A percentile compares a stretch with the other conserved stretches of the same genome.
Evolutionary conservation across 495 filamentous ascomycete species (phyloP).

Genomic region (Hypoxylon lienhwacheense): DNA sequence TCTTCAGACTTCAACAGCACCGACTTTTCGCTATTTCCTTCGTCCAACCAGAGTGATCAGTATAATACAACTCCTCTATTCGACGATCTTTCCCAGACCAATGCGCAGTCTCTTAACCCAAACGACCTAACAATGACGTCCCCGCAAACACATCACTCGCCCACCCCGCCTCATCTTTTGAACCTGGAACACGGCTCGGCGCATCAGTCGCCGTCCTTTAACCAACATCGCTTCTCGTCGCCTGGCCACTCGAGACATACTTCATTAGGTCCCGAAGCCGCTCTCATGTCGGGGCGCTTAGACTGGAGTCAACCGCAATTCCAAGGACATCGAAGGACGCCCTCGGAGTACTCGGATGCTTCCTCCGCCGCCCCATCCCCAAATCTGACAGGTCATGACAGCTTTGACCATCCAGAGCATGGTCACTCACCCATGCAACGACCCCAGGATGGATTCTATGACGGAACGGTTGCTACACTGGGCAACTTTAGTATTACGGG

Average conservation of each 20-base stretch:
- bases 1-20: constrained; percentile 45
- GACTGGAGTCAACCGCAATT: constrained; percentile 81
- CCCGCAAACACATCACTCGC: constrained; percentile 59
- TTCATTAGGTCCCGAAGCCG: constrained; percentile 78
- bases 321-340: constrained; percentile 74
- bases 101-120: constrained; percentile 50
- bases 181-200: constrained; percentile 62
- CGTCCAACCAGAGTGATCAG: constrained; percentile 42
- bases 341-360: constrained; percentile 87
- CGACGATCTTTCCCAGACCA: constrained; percentile 58
- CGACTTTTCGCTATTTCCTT: constrained; percentile 59
- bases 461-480: constrained; percentile 75
- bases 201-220: constrained; percentile 60
- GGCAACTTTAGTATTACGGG: constrained; percentile 83
- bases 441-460: constrained; percentile 73
- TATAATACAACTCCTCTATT: constrained; percentile 54
- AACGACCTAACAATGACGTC: constrained; percentile 67
- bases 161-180: constrained; percentile 71
- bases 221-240: constrained; percentile 59
- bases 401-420: constrained; percentile 72
- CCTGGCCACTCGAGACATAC: constrained; percentile 71
- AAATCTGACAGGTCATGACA: constrained; percentile 74
- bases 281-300: constrained; percentile 64
- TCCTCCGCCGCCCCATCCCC: constrained; percentile 83
- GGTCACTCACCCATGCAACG: constrained; percentile 78